Conservation (phyloP, 202 grass and related monocot genomes). For the Eragrostis tef region DNA sequence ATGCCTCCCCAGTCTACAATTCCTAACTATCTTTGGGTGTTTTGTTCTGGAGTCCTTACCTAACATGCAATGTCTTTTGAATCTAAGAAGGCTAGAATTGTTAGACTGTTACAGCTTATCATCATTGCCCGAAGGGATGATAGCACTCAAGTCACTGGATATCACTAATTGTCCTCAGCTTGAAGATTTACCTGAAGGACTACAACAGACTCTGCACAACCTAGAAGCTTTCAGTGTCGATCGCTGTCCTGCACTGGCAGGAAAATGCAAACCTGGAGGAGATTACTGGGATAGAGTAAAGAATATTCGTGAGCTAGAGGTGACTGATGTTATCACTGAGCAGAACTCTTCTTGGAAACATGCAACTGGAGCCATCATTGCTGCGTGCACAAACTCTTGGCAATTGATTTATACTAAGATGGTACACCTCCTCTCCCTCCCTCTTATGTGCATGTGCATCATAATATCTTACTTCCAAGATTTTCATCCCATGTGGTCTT, state of each 20-base stretch:
- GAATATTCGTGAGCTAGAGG: neutral
- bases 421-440: too few relatives aligned
- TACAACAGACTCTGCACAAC: neutral
- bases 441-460: too few relatives aligned
- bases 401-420: too few relatives aligned
- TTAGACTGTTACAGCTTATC: neutral
- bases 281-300: slow-evolving; percentile 20
- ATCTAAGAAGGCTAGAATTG: neutral
- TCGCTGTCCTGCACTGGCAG: neutral
- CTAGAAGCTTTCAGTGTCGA: neutral
- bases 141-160: neutral
- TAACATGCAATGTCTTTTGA: neutral
- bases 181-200: slow-evolving; percentile 2
- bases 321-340: neutral
- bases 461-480: too few relatives aligned
- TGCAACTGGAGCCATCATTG: neutral
- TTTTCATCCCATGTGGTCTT: too few relatives aligned
- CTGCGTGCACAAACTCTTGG: neutral
- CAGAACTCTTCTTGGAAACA: neutral
- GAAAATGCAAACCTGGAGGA: slow-evolving; percentile 26
- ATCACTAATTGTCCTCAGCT: neutral
- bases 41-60: neutral
- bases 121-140: neutral
- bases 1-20: neutral
- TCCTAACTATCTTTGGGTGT: neutral